Base-by-base conservation (phyloP, 106 monocot species). In the Dendrobium huoshanense region DNA sequence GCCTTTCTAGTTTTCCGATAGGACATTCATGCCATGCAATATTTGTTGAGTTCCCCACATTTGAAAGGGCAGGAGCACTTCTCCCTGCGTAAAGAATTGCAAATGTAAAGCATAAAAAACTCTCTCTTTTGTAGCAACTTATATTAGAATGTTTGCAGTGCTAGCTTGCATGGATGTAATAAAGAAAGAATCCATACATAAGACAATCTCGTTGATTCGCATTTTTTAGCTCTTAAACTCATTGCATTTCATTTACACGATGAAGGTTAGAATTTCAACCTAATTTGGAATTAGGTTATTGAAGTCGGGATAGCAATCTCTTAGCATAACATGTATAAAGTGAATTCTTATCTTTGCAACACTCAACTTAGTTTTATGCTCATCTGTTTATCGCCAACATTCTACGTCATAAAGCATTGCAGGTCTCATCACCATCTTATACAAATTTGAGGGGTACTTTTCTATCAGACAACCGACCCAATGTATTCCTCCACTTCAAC, bases 1-100 rank as follows among this genome's bases (percentile, higher is more conserved):
- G 87, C 9, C 85, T 87, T 56, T 90, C 90, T 51, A 77, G 68
- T 76, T 85, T 87, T 41, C 90, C 87, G 61, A 90, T 79, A 5
- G 77, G 81, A 58, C 90, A 90, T 31, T 87, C 81, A 75, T 90
- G 87, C 90, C 90, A 90, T 61, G 82, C 74, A 25, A 90, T 85
- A 68, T 90, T 90, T 20, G 90, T 90, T 22, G 90, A 85, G 27
- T 85, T 90, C 37, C 85, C 90, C 40, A 87, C 79, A 85, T 64
- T 89, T 75, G 87, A 83, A 77, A 81, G 73, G 64, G 82, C 61
- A 77, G 41, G 49, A 73, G 74, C 20, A 7, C 43, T 74, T 74
- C 29, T 74, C 74, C 43, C 74, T 74, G 13, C n/a, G 13, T 18
- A 6, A 74, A 74, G 74, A 74, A 56, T 17, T 56, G 56, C 10